These are phyloP conservation scores for Elaeis guineensis DNA, from an alignment of 176 grass and related monocot species.

Conservation along the genomic window DNA sequence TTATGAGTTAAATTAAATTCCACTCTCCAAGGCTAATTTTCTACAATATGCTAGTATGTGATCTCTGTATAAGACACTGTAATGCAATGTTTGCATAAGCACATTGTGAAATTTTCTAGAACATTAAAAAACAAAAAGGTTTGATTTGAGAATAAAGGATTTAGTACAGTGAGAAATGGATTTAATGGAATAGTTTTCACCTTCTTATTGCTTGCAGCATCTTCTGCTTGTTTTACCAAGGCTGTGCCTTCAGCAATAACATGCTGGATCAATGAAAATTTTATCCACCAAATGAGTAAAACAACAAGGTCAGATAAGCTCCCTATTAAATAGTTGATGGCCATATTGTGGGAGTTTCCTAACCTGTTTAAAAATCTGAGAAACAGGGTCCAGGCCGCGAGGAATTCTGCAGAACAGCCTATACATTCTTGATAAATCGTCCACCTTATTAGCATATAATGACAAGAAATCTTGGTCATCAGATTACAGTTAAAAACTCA, in stretches of 20 bases:
- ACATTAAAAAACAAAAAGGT: too few relatives aligned
- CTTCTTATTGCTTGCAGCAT: slow-evolving; percentile 91
- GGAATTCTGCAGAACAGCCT: slow-evolving; percentile 78
- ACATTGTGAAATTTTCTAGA: too few relatives aligned
- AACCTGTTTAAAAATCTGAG: slow-evolving; percentile 92
- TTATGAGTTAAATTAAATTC: too few relatives aligned
- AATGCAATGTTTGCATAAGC: too few relatives aligned
- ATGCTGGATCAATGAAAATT: slow-evolving; percentile 42
- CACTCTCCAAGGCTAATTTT: too few relatives aligned
- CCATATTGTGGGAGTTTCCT: not conserved
- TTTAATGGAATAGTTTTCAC: slow-evolving; percentile 24
- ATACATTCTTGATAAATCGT: slow-evolving; percentile 90
- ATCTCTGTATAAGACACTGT: too few relatives aligned
- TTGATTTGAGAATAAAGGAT: too few relatives aligned
- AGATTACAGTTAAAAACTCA: not conserved
- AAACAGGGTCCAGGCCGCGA: slow-evolving; percentile 75
- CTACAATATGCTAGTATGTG: too few relatives aligned
- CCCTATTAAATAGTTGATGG: too few relatives aligned
- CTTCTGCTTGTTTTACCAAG: slow-evolving; percentile 94
- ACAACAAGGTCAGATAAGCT: too few relatives aligned
- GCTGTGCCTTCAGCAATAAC: slow-evolving; percentile 68
- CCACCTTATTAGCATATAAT: slow-evolving; percentile 30
- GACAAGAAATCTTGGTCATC: not conserved
- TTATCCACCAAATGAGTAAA: too few relatives aligned
- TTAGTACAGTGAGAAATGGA: too few relatives aligned